phyloP scores from a whole-genome alignment of 257 asterid genomes.

The Craterostigma plantagineum region DNA sequence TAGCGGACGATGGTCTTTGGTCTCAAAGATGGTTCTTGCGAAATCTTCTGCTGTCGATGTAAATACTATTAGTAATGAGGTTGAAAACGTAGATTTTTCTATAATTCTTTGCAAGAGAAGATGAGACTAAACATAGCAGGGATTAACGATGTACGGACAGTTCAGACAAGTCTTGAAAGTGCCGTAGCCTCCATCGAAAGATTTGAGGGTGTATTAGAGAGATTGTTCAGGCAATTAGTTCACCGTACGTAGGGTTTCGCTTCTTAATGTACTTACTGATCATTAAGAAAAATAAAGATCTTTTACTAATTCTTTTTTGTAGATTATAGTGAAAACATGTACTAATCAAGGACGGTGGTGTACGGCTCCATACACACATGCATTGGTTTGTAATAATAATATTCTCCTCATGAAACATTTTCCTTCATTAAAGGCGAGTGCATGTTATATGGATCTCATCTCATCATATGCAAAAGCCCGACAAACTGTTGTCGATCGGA shows the following conservation, averaged over 20 bases:
- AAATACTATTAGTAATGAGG: background rate
- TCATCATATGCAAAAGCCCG: too few relatives aligned
- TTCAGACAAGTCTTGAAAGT: background rate
- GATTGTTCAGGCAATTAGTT: background rate
- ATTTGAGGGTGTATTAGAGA: slow-evolving; percentile 1
- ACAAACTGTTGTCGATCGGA: too few relatives aligned
- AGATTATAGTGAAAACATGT: too few relatives aligned
- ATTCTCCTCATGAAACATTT: too few relatives aligned
- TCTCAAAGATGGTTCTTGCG: too few relatives aligned
- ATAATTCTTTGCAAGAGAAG: background rate
- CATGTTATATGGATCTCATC: too few relatives aligned
- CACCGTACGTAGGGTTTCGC: background rate
- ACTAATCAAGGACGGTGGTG: too few relatives aligned
- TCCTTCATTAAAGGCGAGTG: too few relatives aligned
- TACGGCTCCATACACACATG: too few relatives aligned
- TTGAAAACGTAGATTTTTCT: background rate
- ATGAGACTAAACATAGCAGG: background rate
- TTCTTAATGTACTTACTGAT: background rate
- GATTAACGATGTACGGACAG: background rate
- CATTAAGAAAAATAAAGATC: background rate
- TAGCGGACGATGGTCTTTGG: too few relatives aligned
- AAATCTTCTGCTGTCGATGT: background rate
- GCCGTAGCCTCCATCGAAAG: background rate
- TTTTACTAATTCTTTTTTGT: too few relatives aligned
- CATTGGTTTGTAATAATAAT: too few relatives aligned